Conservation (phyloP, 2,329 filamentous ascomycete genomes). For the Arthrinium puccinioides region DNA sequence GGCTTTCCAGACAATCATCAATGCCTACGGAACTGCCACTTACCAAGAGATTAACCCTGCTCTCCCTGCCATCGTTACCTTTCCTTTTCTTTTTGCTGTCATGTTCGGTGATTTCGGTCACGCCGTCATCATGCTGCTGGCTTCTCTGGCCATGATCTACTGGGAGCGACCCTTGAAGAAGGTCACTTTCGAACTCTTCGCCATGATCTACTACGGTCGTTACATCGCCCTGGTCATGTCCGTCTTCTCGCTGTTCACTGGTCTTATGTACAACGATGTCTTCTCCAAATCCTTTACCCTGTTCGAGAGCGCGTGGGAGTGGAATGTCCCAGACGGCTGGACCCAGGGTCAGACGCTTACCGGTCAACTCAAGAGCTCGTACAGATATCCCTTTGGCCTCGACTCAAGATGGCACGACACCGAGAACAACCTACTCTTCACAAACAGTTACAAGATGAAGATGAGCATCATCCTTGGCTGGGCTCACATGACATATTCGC, state of each 20-base stretch:
- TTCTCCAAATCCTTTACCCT: conserved; percentile 91
- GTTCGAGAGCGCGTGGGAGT: conserved; percentile 87
- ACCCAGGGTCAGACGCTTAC: conserved; percentile 55
- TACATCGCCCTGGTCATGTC: conserved; percentile 99
- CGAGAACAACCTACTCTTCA: conserved; percentile 91
- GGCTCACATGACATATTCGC: conserved; percentile 97
- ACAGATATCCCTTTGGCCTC: conserved; percentile 91
- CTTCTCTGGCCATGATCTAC: conserved; percentile 88
- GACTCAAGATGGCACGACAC: conserved; percentile 96
- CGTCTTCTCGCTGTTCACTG: conserved; percentile 92
- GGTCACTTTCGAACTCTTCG: conserved; percentile 85
- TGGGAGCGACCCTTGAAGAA: conserved; percentile 93
- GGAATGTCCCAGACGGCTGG: conserved; percentile 60
- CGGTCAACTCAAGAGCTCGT: conserved; percentile 59
- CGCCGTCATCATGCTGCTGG: conserved; percentile 78
- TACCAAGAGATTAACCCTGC: conserved; percentile 97
- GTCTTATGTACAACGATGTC: conserved; percentile 93
- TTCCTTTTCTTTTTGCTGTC: conserved; percentile 98
- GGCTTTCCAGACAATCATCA: conserved; percentile 97
- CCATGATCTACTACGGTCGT: conserved; percentile 97
- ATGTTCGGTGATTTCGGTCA: conserved; percentile 99
- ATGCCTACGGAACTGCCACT: conserved; percentile 95
- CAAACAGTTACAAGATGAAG: conserved; percentile 99
- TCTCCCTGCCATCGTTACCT: conserved; percentile 90
- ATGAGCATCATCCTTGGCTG: conserved; percentile 96